Base-by-base conservation (phyloP, 331 rosid genomes). In the Telfairia occidentalis region DNA sequence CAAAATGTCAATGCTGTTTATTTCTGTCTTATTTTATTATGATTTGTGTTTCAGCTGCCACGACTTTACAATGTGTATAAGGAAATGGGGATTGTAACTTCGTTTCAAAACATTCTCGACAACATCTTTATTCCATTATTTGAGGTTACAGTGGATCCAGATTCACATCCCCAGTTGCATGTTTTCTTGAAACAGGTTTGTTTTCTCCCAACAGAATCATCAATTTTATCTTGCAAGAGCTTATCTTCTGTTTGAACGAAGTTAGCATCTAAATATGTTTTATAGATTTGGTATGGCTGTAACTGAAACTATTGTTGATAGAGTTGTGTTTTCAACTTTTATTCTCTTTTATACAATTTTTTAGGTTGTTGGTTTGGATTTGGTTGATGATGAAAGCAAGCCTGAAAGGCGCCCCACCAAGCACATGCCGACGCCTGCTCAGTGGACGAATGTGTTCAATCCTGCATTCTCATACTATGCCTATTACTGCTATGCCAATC, bases 401-500 rank as follows among this genome's bases (percentile, higher is more conserved):
- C 97, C 99, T 73, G 99, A 95, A 86, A 85, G 99, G 65, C 93
- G 97, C 32, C 97, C 99, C 5, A 95, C 99, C 66, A 95, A 95
- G 80, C 99, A 95, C 91, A 95, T 95, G 99, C 97, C 96, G 16
- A 92, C 99, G 5, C 99, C 99, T 67, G 87, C 89, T 61, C 96
- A 92, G 66, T 95, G 99, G 97, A 95, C 94, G 26, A 95, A 95
- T 54, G 87, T 84, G 37, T 95, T 90, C 84, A 96, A 96, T 85
- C 99, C 99, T 0, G 99, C 97, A 75, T 96, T 45, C 87, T 92
- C 99, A 11, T 96, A 96, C 83, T 96, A 96, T 58, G 91, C 81
- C 67, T 92, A 96, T 81, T 96, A 96, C 84, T 96, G 97, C 73
- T 96, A 96, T 73, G 97, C 99, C 75, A 96, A 96, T 79, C 97